Conservation (phyloP, 225 moss, liverwort and hornwort species). For the Antitrichia curtipendula region DNA sequence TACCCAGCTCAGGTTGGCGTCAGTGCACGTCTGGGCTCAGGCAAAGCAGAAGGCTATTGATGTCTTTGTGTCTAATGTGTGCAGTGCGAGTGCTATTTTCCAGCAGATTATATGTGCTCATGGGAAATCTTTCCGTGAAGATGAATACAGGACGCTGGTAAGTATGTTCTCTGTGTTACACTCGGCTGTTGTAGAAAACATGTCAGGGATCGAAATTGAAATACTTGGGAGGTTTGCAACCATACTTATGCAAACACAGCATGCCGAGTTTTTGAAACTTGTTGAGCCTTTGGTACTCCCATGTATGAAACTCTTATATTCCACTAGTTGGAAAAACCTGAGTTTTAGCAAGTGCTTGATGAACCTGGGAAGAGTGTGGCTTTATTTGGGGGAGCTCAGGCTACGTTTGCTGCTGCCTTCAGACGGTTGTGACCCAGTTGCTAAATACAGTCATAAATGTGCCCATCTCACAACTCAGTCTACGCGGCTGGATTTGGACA, state of each 20-base stretch:
- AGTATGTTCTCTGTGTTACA: conserved; percentile 25
- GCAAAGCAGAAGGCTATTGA: conserved; percentile 33
- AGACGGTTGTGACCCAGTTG: conserved; percentile 78
- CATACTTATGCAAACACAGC: conserved; percentile 43
- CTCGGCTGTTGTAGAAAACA: conserved; percentile 2
- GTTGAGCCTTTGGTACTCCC: conserved; percentile 53
- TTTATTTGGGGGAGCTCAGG: conserved; percentile 63
- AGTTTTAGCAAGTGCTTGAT: conserved; percentile 30
- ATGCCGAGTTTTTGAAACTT: conserved; percentile 46
- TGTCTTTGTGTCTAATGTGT: conserved; percentile 13
- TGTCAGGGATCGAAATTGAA: neutral
- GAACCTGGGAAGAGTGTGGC: conserved; percentile 59
- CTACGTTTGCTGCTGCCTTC: conserved; percentile 55
- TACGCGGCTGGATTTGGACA: conserved; percentile 35
- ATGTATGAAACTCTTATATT: conserved; percentile 52
- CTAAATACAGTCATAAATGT: conserved; percentile 62
- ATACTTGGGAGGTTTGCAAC: conserved; percentile 20
- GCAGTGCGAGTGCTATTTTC: conserved; percentile 45
- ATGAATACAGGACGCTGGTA: conserved; percentile 21
- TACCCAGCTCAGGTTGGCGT: conserved; percentile 56
- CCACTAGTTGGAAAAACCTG: conserved; percentile 24
- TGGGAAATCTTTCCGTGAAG: conserved; percentile 41
- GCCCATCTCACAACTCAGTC: conserved; percentile 26
- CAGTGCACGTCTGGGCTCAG: conserved; percentile 53
- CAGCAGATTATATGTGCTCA: conserved; percentile 65